phyloP scores from a whole-genome alignment of 257 asterid species.

The Solanum rostratum region DNA sequence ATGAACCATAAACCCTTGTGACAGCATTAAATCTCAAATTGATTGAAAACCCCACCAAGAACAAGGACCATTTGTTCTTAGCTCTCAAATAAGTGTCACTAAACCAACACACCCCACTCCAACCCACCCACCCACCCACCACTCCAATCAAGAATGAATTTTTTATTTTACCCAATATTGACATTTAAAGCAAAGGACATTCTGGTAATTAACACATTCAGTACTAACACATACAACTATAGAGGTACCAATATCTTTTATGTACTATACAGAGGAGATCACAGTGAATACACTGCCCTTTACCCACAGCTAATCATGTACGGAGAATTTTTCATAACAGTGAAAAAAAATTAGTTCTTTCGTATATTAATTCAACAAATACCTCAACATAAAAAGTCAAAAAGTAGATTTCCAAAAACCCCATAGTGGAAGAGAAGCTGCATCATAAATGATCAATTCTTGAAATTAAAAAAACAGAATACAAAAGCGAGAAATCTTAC shows the following conservation, averaged over 20 bases:
- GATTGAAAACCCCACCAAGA: constrained; percentile 10
- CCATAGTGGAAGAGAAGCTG: background rate
- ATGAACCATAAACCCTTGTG: constrained; percentile 6
- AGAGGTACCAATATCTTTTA: background rate
- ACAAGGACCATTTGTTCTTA: constrained; percentile 19
- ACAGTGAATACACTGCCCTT: background rate
- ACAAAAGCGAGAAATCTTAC: background rate
- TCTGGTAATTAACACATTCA: background rate
- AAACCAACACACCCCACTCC: background rate
- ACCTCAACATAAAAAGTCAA: background rate
- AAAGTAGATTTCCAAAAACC: background rate
- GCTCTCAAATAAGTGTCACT: background rate
- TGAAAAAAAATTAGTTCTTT: background rate
- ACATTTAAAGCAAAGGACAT: background rate
- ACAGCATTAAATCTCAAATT: constrained; percentile 8
- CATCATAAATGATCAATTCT: background rate
- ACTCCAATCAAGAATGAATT: background rate
- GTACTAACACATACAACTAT: background rate
- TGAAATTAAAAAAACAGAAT: background rate
- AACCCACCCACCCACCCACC: background rate
- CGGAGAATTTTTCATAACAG: background rate
- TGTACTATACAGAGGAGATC: background rate
- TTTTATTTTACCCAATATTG: constrained; percentile 3
- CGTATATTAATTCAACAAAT: background rate
- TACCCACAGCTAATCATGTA: constrained; percentile 12